These are phyloP conservation scores for Picea glauca DNA, from an alignment of 75 land plant species.

Conservation along the genomic window DNA sequence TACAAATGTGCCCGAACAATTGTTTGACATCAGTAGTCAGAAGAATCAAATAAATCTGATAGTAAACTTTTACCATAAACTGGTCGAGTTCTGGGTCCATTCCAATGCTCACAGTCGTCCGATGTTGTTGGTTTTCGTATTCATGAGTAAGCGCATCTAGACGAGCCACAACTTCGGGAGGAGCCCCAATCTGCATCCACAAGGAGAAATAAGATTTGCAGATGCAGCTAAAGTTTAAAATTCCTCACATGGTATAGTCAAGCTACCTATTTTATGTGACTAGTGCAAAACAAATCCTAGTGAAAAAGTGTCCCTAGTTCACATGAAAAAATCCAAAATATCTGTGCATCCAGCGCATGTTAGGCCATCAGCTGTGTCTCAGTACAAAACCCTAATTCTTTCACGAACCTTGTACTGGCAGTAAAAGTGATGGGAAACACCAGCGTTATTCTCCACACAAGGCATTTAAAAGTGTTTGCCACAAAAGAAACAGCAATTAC, in stretches of 20 bases:
- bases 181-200: constrained; percentile 52
- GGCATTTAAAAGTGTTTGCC: not conserved
- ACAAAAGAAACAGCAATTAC: too few species aligned
- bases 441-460: too few species aligned
- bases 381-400: too few species aligned
- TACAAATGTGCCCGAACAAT: too few species aligned
- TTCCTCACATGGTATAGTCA: too few species aligned
- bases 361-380: not conserved
- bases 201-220: not conserved
- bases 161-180: constrained; percentile 64
- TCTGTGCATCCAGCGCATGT: not conserved
- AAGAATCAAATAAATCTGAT: not conserved
- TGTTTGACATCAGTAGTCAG: not conserved
- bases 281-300: not conserved
- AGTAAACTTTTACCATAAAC: constrained; percentile 56
- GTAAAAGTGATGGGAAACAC: too few species aligned
- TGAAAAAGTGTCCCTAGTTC: not conserved
- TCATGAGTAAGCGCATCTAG: constrained; percentile 49
- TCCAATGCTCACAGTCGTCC: constrained; percentile 23
- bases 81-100: constrained; percentile 88
- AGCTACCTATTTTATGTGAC: too few species aligned
- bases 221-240: too few species aligned
- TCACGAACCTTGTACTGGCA: too few species aligned
- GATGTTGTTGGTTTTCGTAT: constrained; percentile 16
- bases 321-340: not conserved